phyloP scores from a whole-genome alignment of 768 basidiomycete genomes.

The Tylopilus rubrobrunneus region DNA sequence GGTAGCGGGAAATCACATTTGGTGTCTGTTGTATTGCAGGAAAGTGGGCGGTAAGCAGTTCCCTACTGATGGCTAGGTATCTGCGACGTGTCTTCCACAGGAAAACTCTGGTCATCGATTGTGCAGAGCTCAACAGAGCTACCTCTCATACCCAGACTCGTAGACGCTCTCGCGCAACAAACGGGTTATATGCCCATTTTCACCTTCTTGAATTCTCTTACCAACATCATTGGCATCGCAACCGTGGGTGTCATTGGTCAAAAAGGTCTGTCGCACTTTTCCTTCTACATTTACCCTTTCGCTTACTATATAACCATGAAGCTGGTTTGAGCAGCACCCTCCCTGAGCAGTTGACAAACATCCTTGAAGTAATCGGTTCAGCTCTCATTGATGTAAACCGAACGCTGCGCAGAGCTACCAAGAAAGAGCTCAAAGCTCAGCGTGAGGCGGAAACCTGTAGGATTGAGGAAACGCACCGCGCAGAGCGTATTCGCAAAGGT shows the following conservation, averaged over 20 bases:
- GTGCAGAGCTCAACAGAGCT: conserved; percentile 66
- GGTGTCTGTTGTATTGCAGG: conserved; percentile 51
- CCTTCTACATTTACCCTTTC: background rate
- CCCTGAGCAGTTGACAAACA: conserved; percentile 76
- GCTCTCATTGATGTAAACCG: conserved; percentile 65
- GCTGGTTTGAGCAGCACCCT: conserved; percentile 82
- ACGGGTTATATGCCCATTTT: conserved; percentile 91
- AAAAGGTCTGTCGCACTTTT: conserved; percentile 52
- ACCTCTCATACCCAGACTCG: conserved; percentile 62
- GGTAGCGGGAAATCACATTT: conserved; percentile 75
- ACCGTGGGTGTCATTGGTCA: conserved; percentile 93
- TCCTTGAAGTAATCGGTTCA: conserved; percentile 72
- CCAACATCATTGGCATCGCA: conserved; percentile 85
- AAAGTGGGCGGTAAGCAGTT: conserved; percentile 45
- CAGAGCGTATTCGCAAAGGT: conserved; percentile 53
- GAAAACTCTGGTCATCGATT: conserved; percentile 78
- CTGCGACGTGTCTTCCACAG: conserved; percentile 34
- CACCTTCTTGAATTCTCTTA: conserved; percentile 76
- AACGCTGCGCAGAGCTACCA: conserved; percentile 43
- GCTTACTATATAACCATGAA: conserved; percentile 26
- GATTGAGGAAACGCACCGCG: conserved; percentile 36
- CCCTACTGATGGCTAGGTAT: background rate
- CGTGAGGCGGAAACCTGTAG: conserved; percentile 34
- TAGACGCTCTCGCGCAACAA: conserved; percentile 68
- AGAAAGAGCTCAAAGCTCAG: conserved; percentile 37